phyloP scores from a whole-genome alignment of 768 basidiomycete species.

The Hygrophoropsis aurantiaca region DNA sequence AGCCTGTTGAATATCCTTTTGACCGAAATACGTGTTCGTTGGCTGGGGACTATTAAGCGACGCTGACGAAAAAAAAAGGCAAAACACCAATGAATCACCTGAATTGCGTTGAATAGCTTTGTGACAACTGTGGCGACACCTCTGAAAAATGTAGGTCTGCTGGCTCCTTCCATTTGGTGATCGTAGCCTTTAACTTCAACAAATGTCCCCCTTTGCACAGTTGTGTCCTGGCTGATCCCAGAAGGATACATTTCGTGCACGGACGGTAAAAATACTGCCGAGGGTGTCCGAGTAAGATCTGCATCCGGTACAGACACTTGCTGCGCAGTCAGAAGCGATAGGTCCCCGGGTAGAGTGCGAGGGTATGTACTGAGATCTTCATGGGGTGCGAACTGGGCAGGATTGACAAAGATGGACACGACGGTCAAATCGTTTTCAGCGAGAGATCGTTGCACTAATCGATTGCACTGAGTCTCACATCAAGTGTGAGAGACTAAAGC shows the following conservation, averaged over 20 bases:
- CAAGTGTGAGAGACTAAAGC: neutral
- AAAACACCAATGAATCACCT: constrained; percentile 48
- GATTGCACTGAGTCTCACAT: constrained; percentile 1
- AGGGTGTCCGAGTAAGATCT: constrained; percentile 42
- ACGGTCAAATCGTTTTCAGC: constrained; percentile 81
- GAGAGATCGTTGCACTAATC: constrained; percentile 73
- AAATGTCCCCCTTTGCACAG: constrained; percentile 82
- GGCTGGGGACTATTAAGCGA: constrained; percentile 51
- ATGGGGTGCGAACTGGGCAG: constrained; percentile 93
- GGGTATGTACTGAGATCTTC: constrained; percentile 94
- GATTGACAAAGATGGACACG: constrained; percentile 96
- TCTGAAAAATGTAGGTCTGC: constrained; percentile 88
- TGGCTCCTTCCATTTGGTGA: constrained; percentile 89
- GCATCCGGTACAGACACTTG: constrained; percentile 22
- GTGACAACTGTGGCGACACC: constrained; percentile 95
- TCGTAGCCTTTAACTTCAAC: constrained; percentile 90
- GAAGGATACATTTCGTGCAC: constrained; percentile 91
- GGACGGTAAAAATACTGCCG: constrained; percentile 78
- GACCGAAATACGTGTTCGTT: constrained; percentile 91
- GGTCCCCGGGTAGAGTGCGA: constrained; percentile 76
- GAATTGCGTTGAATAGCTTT: constrained; percentile 90
- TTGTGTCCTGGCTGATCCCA: constrained; percentile 77
- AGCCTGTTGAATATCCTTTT: constrained; percentile 98
- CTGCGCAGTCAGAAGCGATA: constrained; percentile 54
- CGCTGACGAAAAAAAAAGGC: neutral